phyloP scores from a whole-genome alignment of 306 rosid species.

The Quercus aquifolioides region DNA sequence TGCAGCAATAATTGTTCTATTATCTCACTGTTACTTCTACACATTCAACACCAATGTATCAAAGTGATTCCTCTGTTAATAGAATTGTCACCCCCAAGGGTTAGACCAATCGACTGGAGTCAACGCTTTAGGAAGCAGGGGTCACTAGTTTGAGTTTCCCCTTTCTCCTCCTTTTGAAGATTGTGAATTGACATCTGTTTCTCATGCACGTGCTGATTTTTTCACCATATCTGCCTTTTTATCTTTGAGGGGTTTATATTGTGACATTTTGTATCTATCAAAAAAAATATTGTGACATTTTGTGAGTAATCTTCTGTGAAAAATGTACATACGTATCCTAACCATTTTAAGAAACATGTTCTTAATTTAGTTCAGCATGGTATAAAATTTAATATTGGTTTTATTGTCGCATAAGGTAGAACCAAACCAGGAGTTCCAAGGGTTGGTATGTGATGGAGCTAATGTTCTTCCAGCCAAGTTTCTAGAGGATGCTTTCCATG shows the following conservation, averaged over 20 bases:
- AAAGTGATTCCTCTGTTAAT: too few relatives aligned
- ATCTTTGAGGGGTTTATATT: neutral
- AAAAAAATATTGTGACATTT: neutral
- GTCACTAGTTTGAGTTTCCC: too few relatives aligned
- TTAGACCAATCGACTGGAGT: too few relatives aligned
- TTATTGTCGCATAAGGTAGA: constrained; percentile 79
- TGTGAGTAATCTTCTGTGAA: neutral
- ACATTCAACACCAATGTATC: too few relatives aligned
- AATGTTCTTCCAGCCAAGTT: constrained; percentile 96
- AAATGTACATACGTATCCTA: neutral
- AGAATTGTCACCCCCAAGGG: too few relatives aligned
- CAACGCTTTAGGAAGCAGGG: too few relatives aligned
- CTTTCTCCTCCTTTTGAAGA: neutral
- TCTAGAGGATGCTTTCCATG: constrained; percentile 74
- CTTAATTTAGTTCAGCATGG: neutral
- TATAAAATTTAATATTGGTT: constrained; percentile 19
- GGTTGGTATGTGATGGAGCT: constrained; percentile 96
- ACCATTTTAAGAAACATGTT: neutral
- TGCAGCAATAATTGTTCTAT: too few relatives aligned
- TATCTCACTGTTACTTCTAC: too few relatives aligned
- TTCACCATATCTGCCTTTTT: neutral
- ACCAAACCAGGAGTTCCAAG: constrained; percentile 97
- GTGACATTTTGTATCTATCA: neutral
- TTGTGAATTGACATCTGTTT: neutral
- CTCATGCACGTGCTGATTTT: neutral